Conservation (phyloP, 2,329 filamentous ascomycete genomes). For the Scytalidium lignicola region DNA sequence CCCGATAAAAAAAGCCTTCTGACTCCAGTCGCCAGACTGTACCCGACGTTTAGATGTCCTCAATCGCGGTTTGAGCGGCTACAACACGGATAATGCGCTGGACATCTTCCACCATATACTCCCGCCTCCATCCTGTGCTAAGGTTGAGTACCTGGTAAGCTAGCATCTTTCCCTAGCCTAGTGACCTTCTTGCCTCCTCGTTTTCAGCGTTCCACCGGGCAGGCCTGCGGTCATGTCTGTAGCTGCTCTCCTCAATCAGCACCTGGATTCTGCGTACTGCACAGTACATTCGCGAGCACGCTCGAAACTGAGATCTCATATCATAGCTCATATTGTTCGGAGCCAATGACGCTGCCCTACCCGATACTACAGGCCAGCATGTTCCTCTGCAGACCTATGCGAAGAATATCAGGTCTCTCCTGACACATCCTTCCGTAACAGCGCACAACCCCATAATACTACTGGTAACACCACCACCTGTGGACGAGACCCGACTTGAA, state of each 20-base stretch:
- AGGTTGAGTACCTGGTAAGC: conserved; percentile 63
- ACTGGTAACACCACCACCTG: conserved; percentile 74
- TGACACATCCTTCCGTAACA: conserved; percentile 64
- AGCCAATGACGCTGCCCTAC: conserved; percentile 80
- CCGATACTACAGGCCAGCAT: conserved; percentile 63
- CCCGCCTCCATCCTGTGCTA: conserved; percentile 55
- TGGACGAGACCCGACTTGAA: conserved; percentile 52
- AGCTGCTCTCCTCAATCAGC: no score
- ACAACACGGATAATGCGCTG: conserved; percentile 73
- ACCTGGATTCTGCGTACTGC: no score
- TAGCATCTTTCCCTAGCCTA: not conserved
- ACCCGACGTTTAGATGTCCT: conserved; percentile 76
- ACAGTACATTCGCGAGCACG: not conserved
- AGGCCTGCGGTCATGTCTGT: no score
- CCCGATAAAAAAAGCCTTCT: not conserved
- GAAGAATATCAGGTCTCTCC: conserved; percentile 64
- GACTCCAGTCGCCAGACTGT: conserved; percentile 49
- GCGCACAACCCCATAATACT: conserved; percentile 70
- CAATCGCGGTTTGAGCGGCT: conserved; percentile 80
- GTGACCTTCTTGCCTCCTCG: no score
- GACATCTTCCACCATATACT: conserved; percentile 66
- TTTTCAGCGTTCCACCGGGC: not conserved
- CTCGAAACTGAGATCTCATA: not conserved
- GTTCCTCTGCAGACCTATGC: conserved; percentile 72
- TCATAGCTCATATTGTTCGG: conserved; percentile 63